Evolutionary conservation across 768 basidiomycete genomes (phyloP).

Genomic region (Dendrothele bispora): DNA sequence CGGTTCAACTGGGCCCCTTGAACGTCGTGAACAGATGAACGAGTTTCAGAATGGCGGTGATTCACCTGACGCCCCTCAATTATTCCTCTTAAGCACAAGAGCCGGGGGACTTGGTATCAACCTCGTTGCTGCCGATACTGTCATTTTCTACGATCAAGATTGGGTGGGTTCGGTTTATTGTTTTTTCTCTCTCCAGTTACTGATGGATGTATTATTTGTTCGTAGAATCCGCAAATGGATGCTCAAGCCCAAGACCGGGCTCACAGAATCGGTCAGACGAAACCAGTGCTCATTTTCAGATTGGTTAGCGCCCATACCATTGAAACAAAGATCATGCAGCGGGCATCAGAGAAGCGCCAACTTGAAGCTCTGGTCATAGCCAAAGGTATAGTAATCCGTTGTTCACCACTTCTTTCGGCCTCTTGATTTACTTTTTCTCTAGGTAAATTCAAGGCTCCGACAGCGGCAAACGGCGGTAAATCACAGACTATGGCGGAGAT

Average conservation of each 20-base stretch:
- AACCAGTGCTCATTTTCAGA: slow-evolving; percentile 86
- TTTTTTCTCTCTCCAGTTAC: neutral
- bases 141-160: slow-evolving; percentile 92
- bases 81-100: slow-evolving; percentile 82
- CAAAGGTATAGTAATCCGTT: slow-evolving; percentile 54
- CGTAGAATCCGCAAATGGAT: slow-evolving; percentile 93
- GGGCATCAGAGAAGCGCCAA: slow-evolving; percentile 83
- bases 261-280: slow-evolving; percentile 94
- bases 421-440: neutral
- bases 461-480: slow-evolving; percentile 49
- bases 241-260: slow-evolving; percentile 94
- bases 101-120: slow-evolving; percentile 83
- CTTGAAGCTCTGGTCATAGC: slow-evolving; percentile 96
- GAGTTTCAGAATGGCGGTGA: slow-evolving; percentile 77
- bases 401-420: neutral
- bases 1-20: slow-evolving; percentile 76
- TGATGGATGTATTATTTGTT: neutral
- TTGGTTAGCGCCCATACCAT: slow-evolving; percentile 86
- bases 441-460: slow-evolving; percentile 86
- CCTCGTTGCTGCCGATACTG: slow-evolving; percentile 81
- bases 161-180: slow-evolving; percentile 55
- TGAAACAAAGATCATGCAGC: slow-evolving; percentile 89
- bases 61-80: slow-evolving; percentile 56
- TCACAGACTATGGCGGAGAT: slow-evolving; percentile 75
- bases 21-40: slow-evolving; percentile 84